These are phyloP conservation scores for Omphalotus olearius DNA, from an alignment of 1,284 basidiomycete genomes.

Conservation along the genomic window DNA sequence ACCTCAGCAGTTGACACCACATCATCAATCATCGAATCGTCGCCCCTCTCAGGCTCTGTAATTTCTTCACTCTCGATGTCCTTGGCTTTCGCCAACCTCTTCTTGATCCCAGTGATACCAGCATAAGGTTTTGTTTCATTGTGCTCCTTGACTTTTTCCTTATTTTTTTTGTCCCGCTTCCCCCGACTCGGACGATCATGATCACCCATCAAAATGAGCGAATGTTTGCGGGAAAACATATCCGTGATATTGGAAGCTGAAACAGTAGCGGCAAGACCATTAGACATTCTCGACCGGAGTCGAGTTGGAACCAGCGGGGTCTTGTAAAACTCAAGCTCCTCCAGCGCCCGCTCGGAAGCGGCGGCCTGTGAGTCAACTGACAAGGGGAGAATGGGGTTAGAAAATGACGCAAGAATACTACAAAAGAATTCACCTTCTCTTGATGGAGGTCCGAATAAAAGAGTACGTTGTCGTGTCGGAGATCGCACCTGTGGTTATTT, in stretches of 20 bases:
- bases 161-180: constrained; percentile 23
- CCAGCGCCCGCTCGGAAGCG: constrained; percentile 59
- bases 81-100: constrained; percentile 51
- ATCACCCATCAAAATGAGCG: constrained; percentile 58
- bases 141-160: constrained; percentile 23
- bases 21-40: constrained; percentile 16
- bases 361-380: constrained; percentile 35
- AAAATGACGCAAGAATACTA: not conserved
- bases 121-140: constrained; percentile 68
- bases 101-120: constrained; percentile 71
- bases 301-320: constrained; percentile 70
- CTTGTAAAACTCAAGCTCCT: constrained; percentile 70
- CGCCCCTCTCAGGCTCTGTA: constrained; percentile 25
- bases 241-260: constrained; percentile 45
- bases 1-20: not conserved
- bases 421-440: constrained; percentile 26
- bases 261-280: constrained; percentile 20
- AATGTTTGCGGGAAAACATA: constrained; percentile 60
- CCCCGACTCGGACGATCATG: constrained; percentile 34
- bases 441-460: constrained; percentile 39
- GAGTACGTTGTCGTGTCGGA: constrained; percentile 44
- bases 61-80: not conserved
- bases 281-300: constrained; percentile 39
- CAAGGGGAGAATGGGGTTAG: constrained; percentile 7
- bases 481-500: constrained; percentile 35